Evolutionary conservation across 148 eudicot genomes (phyloP).

Genomic region (Chenopodium quinoa): DNA sequence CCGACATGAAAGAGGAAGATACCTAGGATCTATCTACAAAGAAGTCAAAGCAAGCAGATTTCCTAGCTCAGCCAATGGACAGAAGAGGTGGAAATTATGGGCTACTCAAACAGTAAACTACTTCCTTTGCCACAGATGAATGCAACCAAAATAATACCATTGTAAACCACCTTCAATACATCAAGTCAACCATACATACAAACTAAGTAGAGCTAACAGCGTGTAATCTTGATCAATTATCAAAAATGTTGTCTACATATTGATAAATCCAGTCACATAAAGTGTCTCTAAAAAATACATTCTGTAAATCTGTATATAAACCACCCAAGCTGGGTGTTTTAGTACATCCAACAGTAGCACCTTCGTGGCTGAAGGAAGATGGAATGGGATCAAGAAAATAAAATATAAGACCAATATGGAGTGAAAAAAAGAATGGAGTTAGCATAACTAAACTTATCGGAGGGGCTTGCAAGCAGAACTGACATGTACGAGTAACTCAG

Average conservation of each 20-base stretch:
- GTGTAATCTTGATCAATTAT: slow-evolving; percentile 6
- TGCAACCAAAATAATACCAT: neutral
- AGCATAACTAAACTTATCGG: slow-evolving; percentile 24
- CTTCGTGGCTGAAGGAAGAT: slow-evolving; percentile 23
- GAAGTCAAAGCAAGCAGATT: neutral
- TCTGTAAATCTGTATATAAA: slow-evolving; percentile 20
- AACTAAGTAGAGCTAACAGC: neutral
- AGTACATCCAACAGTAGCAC: slow-evolving; percentile 32
- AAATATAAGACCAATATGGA: slow-evolving; percentile 21
- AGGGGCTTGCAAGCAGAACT: slow-evolving; percentile 19
- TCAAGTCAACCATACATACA: neutral
- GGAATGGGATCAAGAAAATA: slow-evolving; percentile 6
- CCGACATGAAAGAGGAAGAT: slow-evolving; percentile 1
- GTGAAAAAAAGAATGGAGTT: slow-evolving; percentile 22
- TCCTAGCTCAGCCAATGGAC: neutral
- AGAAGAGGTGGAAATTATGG: neutral
- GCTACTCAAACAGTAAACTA: neutral
- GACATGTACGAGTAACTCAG: slow-evolving; percentile 23
- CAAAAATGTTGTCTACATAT: slow-evolving; percentile 14
- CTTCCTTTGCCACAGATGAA: neutral
- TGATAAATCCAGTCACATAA: slow-evolving; percentile 15
- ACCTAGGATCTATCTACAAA: neutral
- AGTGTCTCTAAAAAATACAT: slow-evolving; percentile 16
- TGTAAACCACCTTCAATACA: slow-evolving; percentile 1
- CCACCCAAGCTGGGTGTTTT: slow-evolving; percentile 25